Evolutionary conservation across 2,329 filamentous ascomycete species (phyloP), one percentile per base, ranked within the genome.

Genomic region (Penicillium sp.): DNA sequence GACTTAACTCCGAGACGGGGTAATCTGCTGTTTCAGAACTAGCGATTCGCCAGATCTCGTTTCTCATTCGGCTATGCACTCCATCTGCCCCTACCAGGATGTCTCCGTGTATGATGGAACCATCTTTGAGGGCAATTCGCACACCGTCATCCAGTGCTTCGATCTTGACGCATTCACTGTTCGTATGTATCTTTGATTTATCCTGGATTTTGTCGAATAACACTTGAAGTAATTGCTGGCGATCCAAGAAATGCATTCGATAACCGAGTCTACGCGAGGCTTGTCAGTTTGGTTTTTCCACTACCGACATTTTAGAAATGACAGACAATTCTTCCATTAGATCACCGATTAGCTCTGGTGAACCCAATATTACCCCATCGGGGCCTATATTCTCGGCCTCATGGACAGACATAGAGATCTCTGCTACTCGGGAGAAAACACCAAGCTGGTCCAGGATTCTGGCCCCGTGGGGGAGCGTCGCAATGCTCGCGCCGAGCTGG

Each of bases 371-470:
- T 12, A 24, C 9, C 19, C 22, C 42, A 26, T 15, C 13, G 6
- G 19, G 12, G 8, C 42, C 42, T 12, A 45, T 10, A 17, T 24
- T 7, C 42, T 45, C 42, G 8, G 12, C 13, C 7, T 45, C 42
- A 26, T 26, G 9, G 12, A 26, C 42, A 15, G 42, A 13, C 22
- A 45, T 45, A 7, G 22, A 45, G 15, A 45, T 13, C 12, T 45
- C 19, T 0, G 59, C 62, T 40, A 69, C 61, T 0, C 76, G 38
- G 9, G 38, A 40, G 38, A 40, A 40, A n/a, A 40, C 2, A n/a
- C 38, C 38, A 40, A 40, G 38, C 12, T 40, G 38, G 6, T 40
- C 38, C 17, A 40, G 17, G 5, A 40, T 40, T 40, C 38, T 40
- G 12, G 38, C 38, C 3, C 38, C 38, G 38, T 40, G 38, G 6